Evolutionary conservation across 306 rosid genomes (phyloP).

Genomic region (Cicer judaicum): DNA sequence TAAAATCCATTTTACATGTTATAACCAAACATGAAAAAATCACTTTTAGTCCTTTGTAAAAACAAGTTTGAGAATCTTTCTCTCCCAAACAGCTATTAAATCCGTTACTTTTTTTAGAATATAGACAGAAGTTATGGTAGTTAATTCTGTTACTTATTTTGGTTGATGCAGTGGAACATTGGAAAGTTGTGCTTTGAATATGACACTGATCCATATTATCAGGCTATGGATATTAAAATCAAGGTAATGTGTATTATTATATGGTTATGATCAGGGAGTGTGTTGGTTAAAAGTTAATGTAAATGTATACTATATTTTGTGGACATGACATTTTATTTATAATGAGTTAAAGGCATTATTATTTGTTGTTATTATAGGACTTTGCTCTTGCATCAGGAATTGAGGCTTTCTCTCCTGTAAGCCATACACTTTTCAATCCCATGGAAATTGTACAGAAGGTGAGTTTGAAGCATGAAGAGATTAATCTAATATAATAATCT

Average conservation of each 20-base stretch:
- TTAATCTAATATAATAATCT: background rate
- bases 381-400: conserved; percentile 68
- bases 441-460: conserved; percentile 77
- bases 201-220: conserved; percentile 92
- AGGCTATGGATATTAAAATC: conserved; percentile 67
- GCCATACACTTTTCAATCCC: conserved; percentile 89
- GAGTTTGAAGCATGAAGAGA: conserved; percentile 37
- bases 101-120: background rate
- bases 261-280: too few species aligned
- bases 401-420: conserved; percentile 85
- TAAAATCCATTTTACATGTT: too few species aligned
- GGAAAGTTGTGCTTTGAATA: conserved; percentile 80
- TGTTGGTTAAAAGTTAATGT: background rate
- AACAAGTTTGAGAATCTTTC: background rate
- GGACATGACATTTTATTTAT: background rate
- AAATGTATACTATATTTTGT: background rate
- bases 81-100: background rate
- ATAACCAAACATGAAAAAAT: background rate
- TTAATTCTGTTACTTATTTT: conserved; percentile 22
- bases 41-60: background rate
- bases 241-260: conserved; percentile 55
- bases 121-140: background rate
- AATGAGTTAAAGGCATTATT: conserved; percentile 9
- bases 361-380: conserved; percentile 44
- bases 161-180: conserved; percentile 74